Percentiles rank a stretch among this genome's conserved stretches.
These are phyloP conservation scores for Cercospora beticola DNA, from an alignment of 2,329 filamentous ascomycete genomes.

Conservation along the genomic window DNA sequence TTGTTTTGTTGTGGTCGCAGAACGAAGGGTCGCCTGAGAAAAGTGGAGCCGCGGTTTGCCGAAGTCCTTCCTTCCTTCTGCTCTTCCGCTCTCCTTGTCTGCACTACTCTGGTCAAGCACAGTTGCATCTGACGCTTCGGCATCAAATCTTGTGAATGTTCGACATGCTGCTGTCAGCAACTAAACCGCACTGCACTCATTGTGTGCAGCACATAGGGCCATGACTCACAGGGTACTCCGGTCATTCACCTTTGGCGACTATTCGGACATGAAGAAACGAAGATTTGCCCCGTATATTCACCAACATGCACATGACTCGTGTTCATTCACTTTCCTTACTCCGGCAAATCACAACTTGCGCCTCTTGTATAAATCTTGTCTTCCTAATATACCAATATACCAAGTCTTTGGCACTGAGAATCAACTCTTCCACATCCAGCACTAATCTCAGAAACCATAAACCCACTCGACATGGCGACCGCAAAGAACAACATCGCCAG, in stretches of 20 bases:
- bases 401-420: not conserved
- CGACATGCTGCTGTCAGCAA: not conserved
- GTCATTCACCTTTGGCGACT: too few species aligned
- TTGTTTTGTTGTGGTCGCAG: not conserved
- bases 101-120: not conserved
- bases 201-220: not conserved
- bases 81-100: not conserved
- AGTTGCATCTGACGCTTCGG: not conserved
- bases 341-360: not conserved
- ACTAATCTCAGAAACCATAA: not conserved
- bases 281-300: not conserved
- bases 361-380: not conserved
- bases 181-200: not conserved
- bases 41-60: not conserved
- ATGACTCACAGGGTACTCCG: not conserved
- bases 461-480: not conserved
- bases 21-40: not conserved
- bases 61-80: too few species aligned
- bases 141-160: not conserved
- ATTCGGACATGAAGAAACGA: too few species aligned
- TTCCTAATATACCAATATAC: not conserved
- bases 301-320: not conserved
- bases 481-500: constrained; percentile 9
- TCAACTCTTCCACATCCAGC: not conserved
- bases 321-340: not conserved